Conservation (phyloP, 148 eudicot species). For the Fagopyrum esculentum region DNA sequence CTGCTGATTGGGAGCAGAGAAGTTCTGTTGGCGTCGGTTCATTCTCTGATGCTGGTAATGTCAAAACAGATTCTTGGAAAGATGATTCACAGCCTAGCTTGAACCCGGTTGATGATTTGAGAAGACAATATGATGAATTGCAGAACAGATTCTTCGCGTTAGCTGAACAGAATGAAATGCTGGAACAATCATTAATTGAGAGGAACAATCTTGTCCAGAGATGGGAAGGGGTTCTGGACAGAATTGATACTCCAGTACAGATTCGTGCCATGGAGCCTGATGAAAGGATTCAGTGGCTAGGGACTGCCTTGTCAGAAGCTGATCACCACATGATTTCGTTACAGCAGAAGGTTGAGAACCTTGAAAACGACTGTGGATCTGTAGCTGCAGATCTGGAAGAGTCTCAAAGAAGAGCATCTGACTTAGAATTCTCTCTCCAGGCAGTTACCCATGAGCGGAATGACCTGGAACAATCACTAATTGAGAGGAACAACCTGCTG, state of each 20-base stretch:
- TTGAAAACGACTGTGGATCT: slow-evolving; percentile 48
- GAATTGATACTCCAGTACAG: slow-evolving; percentile 68
- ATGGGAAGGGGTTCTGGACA: slow-evolving; percentile 88
- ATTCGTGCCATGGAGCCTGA: slow-evolving; percentile 87
- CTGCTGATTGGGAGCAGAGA: slow-evolving; percentile 65
- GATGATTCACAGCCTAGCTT: slow-evolving; percentile 47
- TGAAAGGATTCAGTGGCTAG: slow-evolving; percentile 91
- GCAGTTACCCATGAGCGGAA: slow-evolving; percentile 54
- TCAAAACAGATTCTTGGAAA: slow-evolving; percentile 48
- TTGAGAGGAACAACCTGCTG: slow-evolving; percentile 83
- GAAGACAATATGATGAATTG: slow-evolving; percentile 70
- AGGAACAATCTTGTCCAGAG: slow-evolving; percentile 85
- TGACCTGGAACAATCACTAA: slow-evolving; percentile 83
- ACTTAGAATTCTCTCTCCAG: slow-evolving; percentile 45
- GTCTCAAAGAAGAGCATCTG: slow-evolving; percentile 46
- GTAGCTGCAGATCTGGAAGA: slow-evolving; percentile 55
- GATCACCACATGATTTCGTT: slow-evolving; percentile 62
- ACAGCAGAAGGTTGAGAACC: slow-evolving; percentile 69
- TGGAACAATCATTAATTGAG: slow-evolving; percentile 91
- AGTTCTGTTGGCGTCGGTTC: slow-evolving; percentile 56
- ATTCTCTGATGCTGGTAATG: slow-evolving; percentile 53
- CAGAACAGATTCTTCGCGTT: slow-evolving; percentile 75
- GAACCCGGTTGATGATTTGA: slow-evolving; percentile 52
- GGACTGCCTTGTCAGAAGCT: slow-evolving; percentile 72
- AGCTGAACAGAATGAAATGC: slow-evolving; percentile 98